A percentile compares a stretch with the other conserved stretches of the same genome.
Evolutionary conservation across 1,139 yeast species (phyloP).

Genomic region (Candida tetrigidarum): DNA sequence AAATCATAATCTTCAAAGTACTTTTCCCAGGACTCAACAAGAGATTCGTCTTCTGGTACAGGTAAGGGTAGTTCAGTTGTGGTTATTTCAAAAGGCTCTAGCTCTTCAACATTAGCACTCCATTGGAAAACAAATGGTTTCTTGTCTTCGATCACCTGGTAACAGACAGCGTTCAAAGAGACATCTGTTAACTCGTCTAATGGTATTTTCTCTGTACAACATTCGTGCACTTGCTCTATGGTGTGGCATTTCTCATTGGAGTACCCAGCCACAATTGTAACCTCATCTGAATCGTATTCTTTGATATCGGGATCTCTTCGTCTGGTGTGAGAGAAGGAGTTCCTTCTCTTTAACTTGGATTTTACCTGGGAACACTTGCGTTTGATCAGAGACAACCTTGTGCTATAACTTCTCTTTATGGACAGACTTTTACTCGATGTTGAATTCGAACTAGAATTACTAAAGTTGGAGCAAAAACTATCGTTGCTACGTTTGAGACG

Average conservation of each 20-base stretch:
- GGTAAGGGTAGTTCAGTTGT: background rate
- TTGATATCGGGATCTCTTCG: background rate
- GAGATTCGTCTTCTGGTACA: constrained; percentile 1
- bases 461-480: background rate
- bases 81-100: background rate
- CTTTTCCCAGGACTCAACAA: background rate
- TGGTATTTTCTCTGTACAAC: constrained; percentile 4
- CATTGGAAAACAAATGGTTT: background rate
- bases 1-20: background rate
- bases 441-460: background rate
- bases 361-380: background rate
- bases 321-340: background rate
- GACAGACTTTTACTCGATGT: background rate
- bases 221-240: background rate
- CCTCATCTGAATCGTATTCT: constrained; percentile 9
- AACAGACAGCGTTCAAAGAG: background rate
- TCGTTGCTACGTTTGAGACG: background rate
- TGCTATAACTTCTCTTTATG: background rate
- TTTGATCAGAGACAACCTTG: background rate
- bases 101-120: background rate
- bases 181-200: constrained; percentile 9
- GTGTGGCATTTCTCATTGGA: background rate
- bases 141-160: background rate
- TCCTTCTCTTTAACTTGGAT: background rate
- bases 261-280: constrained; percentile 8